phyloP scores from a whole-genome alignment of 352 stramenopile genomes.

The Thraustochytrium sp. region DNA sequence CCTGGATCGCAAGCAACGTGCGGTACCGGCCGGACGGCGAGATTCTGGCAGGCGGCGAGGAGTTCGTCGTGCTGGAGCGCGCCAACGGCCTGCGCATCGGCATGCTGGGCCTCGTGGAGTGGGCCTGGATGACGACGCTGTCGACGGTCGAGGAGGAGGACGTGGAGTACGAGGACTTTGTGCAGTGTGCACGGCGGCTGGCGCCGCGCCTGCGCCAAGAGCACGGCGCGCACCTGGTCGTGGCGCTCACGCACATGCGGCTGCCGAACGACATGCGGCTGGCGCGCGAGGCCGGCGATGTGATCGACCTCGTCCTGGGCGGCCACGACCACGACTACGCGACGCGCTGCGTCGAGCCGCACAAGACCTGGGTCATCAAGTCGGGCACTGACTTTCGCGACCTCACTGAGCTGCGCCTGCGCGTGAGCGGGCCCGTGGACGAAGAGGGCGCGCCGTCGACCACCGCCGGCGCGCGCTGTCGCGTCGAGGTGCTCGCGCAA shows the following conservation, averaged over 20 bases:
- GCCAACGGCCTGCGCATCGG: slow-evolving; percentile 48
- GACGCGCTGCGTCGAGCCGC: slow-evolving; percentile 34
- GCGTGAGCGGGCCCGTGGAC: background rate
- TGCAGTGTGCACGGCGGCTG: slow-evolving; percentile 46
- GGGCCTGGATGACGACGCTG: slow-evolving; percentile 57
- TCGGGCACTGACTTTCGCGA: slow-evolving; percentile 56
- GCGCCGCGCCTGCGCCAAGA: slow-evolving; percentile 39
- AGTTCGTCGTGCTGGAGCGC: background rate
- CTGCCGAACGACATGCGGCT: slow-evolving; percentile 55
- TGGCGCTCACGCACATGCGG: slow-evolving; percentile 57
- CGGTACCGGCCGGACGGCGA: slow-evolving; percentile 17
- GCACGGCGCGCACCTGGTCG: background rate
- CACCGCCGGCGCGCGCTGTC: background rate
- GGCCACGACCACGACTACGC: slow-evolving; percentile 59
- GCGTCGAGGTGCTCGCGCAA: background rate
- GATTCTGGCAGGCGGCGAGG: background rate
- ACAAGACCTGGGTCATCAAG: slow-evolving; percentile 52
- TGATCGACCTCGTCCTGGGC: slow-evolving; percentile 55
- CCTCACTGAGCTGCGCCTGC: slow-evolving; percentile 42
- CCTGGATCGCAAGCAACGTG: slow-evolving; percentile 59
- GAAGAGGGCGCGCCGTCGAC: too few relatives aligned
- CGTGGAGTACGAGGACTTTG: slow-evolving; percentile 53
- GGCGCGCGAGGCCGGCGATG: slow-evolving; percentile 40
- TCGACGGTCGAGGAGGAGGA: slow-evolving; percentile 52
- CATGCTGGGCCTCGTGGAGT: slow-evolving; percentile 57